A percentile compares a stretch with the other conserved stretches of the same genome.
phyloP scores from a whole-genome alignment of 371 early-diverging fungal genomes.

The Rhizomucor miehei region DNA sequence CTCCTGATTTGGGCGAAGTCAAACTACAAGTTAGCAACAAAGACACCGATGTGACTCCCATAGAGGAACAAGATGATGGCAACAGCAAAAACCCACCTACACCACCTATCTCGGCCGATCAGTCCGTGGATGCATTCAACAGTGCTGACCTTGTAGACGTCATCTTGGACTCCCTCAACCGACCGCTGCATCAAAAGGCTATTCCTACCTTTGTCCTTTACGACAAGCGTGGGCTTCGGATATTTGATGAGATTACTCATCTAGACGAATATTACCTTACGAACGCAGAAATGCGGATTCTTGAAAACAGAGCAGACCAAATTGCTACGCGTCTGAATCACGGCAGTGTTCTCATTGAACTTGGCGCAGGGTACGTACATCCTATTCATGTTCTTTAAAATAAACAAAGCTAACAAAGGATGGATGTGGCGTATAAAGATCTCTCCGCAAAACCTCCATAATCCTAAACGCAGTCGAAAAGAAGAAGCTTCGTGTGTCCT shows the following conservation, averaged over 20 bases:
- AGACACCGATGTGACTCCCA: not conserved
- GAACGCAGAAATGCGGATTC: conserved; percentile 76
- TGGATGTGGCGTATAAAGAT: conserved; percentile 46
- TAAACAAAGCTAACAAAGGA: not conserved
- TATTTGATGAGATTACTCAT: conserved; percentile 88
- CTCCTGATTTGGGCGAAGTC: conserved; percentile 6
- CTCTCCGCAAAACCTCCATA: conserved; percentile 84
- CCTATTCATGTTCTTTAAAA: too few species aligned
- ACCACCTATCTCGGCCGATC: conserved; percentile 27
- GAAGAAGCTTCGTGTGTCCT: conserved; percentile 61
- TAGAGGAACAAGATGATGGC: not conserved
- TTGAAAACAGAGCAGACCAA: conserved; percentile 58
- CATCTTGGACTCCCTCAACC: conserved; percentile 44
- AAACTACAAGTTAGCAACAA: conserved; percentile 1
- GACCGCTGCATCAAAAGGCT: conserved; percentile 36
- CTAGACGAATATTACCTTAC: conserved; percentile 86
- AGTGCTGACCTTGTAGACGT: conserved; percentile 39
- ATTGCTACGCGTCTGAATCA: conserved; percentile 65
- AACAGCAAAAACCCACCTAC: conserved; percentile 20
- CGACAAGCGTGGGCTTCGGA: conserved; percentile 77
- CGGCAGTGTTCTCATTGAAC: conserved; percentile 73
- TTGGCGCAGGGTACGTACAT: conserved; percentile 76
- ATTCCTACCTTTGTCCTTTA: conserved; percentile 81
- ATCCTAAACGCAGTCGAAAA: conserved; percentile 73
- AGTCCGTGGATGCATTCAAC: conserved; percentile 36